These are phyloP conservation scores for Alternaria angustiovoidea DNA, from an alignment of 2,329 filamentous ascomycete genomes.

Conservation along the genomic window DNA sequence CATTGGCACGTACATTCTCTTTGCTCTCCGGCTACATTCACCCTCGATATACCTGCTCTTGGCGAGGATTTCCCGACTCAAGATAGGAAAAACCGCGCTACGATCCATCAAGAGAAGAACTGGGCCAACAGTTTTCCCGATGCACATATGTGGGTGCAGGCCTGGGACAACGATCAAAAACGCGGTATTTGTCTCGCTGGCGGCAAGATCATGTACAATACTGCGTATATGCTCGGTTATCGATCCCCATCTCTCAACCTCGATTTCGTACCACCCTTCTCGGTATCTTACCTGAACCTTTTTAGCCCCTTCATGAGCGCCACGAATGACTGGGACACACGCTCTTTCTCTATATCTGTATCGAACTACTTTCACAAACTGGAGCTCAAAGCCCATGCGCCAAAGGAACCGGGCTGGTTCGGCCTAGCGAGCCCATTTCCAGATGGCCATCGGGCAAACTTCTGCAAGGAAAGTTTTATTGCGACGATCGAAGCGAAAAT, in stretches of 20 bases:
- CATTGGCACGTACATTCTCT: conserved; percentile 63
- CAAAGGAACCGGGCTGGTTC: conserved; percentile 55
- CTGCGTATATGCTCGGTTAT: conserved; percentile 59
- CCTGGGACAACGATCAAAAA: conserved; percentile 28
- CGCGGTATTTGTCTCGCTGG: conserved; percentile 44
- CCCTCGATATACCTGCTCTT: conserved; percentile 48
- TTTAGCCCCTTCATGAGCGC: conserved; percentile 55
- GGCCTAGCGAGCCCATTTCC: conserved; percentile 56
- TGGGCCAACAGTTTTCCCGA: conserved; percentile 58
- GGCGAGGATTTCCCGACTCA: conserved; percentile 26
- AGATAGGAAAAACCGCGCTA: conserved; percentile 46
- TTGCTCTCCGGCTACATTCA: conserved; percentile 51
- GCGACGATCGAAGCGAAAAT: conserved; percentile 55
- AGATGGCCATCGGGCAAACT: conserved; percentile 56
- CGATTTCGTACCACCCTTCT: conserved; percentile 57
- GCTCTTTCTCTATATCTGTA: conserved; percentile 51
- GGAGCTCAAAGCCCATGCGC: conserved; percentile 52
- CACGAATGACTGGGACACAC: conserved; percentile 51
- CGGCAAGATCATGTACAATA: conserved; percentile 46
- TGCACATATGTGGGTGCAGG: conserved; percentile 52
- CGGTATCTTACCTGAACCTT: conserved; percentile 40
- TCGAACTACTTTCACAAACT: conserved; percentile 53
- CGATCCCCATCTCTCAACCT: conserved; percentile 48
- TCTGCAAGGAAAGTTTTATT: conserved; percentile 57
- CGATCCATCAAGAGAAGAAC: conserved; percentile 61